Base-by-base conservation (phyloP, 306 rosid genomes). In the Vachellia collinsii region DNA sequence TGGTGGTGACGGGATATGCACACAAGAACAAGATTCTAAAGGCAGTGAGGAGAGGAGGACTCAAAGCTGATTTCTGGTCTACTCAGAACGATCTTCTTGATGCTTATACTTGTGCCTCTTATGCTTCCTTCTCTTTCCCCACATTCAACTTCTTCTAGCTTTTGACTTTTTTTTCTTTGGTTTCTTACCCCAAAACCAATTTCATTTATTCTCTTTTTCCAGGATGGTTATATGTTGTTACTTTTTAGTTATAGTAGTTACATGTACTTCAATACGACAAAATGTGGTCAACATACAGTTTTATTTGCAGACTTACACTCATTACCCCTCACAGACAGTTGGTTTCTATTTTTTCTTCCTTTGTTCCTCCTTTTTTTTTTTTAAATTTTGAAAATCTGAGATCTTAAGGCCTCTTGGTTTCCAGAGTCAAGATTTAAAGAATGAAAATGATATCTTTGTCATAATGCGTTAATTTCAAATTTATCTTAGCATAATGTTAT, bases 31-130 rank as follows among this genome's bases (percentile, higher is more conserved):
- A 92, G 56, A 81, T 94, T 69, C 86, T 94, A n/a, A 94, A 94
- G 83, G 97, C 98, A 65, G 70, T 91, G 43, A 92, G 94, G 16
- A 91, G 97, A 83, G 90, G 91, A 5, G 98, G 98, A n/a, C 80
- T 94, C 41, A 92, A 86, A 78, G 98, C 97, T 72, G 94, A 94
- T n/a, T 94, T 94, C 80, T 94, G 98, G 98, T 92, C 97, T 46
- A 71, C 93, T 25, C 97, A 91, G 47, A 87, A 91, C 72, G 98
- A 94, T 54, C 90, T 92, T 39, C 98, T 94, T 11, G 68, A 88
- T 56, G 91, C 92, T 63, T 93, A 89, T 78, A 88, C 94, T 12
- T 11, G 20, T 22, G 74, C 79, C 70, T 87, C 82, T 25, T 85
- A 83, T 64, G 82, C 84, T 16, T 74, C 70, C 77, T 88, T 91